Evolutionary conservation across 371 early-diverging fungal genomes (phyloP), one percentile per base, ranked within the genome.

Genomic region (Circinella minor): DNA sequence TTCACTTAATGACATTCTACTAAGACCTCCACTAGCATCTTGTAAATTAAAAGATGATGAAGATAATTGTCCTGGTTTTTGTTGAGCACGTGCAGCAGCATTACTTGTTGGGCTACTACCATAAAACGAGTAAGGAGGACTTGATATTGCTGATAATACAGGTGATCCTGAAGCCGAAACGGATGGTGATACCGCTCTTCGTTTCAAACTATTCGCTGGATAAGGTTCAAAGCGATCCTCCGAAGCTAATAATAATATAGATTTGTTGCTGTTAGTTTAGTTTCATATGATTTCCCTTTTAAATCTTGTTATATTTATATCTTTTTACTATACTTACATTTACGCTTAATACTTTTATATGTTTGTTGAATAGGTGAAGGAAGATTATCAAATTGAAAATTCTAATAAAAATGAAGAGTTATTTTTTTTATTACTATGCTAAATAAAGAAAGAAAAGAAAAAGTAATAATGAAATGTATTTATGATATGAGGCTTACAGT

Each of bases 151-250:
- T 18, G 81, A 68, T 9, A 82, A 61, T 13, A 82, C 73, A 70
- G 83, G 83, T 55, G 83, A 82, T 6, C 77, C 80, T 61, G 73
- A 73, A 36, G 79, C 63, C 18, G 83, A 82, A 17, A 82, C 73
- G 1, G 83, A 82, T 10, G 83, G 83, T 17, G 83, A 82, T 43
- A 82, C 83, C 3, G 83, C 83, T 55, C 83, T 70, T 54, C 83
- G 68, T 55, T 82, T 82, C 61, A 82, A 51, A 39, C 74, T 67
- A 57, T 67, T 68, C 4, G 76, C 55, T 15, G 77, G 73, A 69
- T 77, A 78, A 47, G 77, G 74, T 36, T 82, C 82, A 48, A 74
- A 57, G 36, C 77, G 66, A 64, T 82, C 83, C 61, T 80, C 80
- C 13, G 80, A 80, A 13, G 77, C 80, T 82, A 51, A 13, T n/a